phyloP scores from a whole-genome alignment of 768 basidiomycete species.

The Hericium rajendrae region DNA sequence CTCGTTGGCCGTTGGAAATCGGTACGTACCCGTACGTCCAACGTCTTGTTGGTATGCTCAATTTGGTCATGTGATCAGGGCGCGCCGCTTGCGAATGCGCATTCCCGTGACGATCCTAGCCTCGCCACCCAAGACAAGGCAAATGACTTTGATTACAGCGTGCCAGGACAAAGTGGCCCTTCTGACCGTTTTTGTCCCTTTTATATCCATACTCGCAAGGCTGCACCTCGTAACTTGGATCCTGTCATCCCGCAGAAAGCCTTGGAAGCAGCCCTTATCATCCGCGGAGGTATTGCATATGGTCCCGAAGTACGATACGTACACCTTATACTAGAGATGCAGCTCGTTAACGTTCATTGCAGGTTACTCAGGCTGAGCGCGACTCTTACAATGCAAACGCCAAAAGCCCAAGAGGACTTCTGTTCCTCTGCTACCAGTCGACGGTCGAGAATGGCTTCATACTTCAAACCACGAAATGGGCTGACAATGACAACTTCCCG shows the following conservation, averaged over 20 bases:
- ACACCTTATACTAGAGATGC: neutral
- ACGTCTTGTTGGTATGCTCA: conserved; percentile 8
- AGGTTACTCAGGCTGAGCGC: neutral
- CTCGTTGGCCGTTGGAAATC: neutral
- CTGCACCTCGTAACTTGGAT: conserved; percentile 28
- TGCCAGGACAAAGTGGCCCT: conserved; percentile 14
- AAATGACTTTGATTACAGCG: conserved; percentile 31
- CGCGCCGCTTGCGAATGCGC: conserved; percentile 35
- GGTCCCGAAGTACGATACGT: conserved; percentile 22
- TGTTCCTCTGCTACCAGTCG: conserved; percentile 29
- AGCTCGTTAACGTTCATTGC: neutral
- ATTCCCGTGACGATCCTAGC: conserved; percentile 32
- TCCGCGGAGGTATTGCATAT: conserved; percentile 27
- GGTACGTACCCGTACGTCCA: neutral
- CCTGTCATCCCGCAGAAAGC: conserved; percentile 14
- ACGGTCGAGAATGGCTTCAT: conserved; percentile 28
- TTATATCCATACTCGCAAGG: conserved; percentile 39
- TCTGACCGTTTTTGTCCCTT: conserved; percentile 28
- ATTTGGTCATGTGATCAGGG: conserved; percentile 20
- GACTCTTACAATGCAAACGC: neutral
- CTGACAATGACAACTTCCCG: neutral
- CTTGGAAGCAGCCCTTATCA: conserved; percentile 18
- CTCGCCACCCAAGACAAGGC: conserved; percentile 30
- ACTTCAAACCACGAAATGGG: conserved; percentile 15
- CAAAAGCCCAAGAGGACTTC: conserved; percentile 13